Percentiles rank a stretch among this genome's conserved stretches.
These are phyloP conservation scores for Trichoderma guizhouense DNA, from an alignment of 2,329 filamentous ascomycete genomes.

Conservation along the genomic window DNA sequence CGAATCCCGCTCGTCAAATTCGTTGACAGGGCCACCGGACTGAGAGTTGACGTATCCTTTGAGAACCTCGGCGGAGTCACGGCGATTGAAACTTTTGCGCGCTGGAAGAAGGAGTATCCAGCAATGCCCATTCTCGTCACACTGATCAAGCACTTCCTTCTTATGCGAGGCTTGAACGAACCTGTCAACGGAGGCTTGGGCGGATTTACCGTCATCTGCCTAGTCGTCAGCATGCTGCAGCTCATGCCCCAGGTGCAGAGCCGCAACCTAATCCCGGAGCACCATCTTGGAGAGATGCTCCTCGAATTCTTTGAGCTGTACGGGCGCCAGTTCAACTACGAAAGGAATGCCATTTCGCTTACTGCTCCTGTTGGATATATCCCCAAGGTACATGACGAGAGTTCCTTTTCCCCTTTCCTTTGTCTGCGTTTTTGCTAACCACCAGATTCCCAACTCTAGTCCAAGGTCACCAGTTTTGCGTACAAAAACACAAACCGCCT, in stretches of 20 bases:
- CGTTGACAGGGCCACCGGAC: conserved; percentile 69
- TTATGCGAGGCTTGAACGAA: conserved; percentile 88
- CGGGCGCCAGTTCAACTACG: conserved; percentile 74
- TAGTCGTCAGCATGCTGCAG: conserved; percentile 86
- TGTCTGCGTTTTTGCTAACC: not conserved
- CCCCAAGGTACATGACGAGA: conserved; percentile 59
- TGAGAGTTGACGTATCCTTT: conserved; percentile 91
- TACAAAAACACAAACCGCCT: conserved; percentile 66
- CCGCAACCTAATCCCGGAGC: conserved; percentile 53
- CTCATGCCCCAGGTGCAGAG: conserved; percentile 69
- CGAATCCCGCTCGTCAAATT: conserved; percentile 94
- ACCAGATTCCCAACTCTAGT: conserved; percentile 31
- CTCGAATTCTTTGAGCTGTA: conserved; percentile 89
- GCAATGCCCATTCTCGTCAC: conserved; percentile 84
- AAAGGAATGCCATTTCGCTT: conserved; percentile 69
- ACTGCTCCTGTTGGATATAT: conserved; percentile 67
- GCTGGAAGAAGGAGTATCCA: conserved; percentile 77
- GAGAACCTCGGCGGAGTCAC: conserved; percentile 81
- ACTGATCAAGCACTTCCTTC: conserved; percentile 86
- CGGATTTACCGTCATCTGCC: conserved; percentile 89
- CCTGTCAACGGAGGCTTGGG: conserved; percentile 88
- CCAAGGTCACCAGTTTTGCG: conserved; percentile 42
- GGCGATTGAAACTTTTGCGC: conserved; percentile 75
- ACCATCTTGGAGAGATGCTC: conserved; percentile 75
- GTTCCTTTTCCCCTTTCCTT: not conserved